Percentiles rank a stretch among this genome's conserved stretches.
These are phyloP conservation scores for Zostera marina DNA, from an alignment of 116 monocot genomes.

Conservation along the genomic window DNA sequence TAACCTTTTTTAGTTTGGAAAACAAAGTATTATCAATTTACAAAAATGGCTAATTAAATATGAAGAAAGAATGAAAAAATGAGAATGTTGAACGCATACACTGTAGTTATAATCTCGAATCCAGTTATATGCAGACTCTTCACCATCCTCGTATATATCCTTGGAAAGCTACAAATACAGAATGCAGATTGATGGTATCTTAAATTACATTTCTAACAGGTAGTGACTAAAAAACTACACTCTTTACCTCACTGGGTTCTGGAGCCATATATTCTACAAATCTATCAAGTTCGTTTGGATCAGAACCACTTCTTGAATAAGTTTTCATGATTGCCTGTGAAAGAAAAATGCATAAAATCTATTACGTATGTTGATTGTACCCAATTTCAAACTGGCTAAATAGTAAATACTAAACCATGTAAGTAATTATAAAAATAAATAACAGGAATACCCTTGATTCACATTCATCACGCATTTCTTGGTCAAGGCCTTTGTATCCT, in stretches of 20 bases:
- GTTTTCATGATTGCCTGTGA: slow-evolving; percentile 89
- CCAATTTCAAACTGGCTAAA: background rate
- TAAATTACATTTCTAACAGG: background rate
- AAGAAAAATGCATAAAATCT: slow-evolving; percentile 1
- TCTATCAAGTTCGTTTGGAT: slow-evolving; percentile 62
- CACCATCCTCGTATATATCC: slow-evolving; percentile 65
- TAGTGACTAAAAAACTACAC: background rate
- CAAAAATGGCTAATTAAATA: background rate
- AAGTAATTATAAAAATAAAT: background rate
- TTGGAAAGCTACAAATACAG: slow-evolving; percentile 36
- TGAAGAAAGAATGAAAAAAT: background rate
- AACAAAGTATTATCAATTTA: background rate
- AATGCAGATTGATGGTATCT: background rate
- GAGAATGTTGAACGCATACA: slow-evolving; percentile 23
- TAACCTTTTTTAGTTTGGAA: slow-evolving; percentile 25
- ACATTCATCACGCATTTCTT: slow-evolving; percentile 41
- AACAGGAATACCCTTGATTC: slow-evolving; percentile 48
- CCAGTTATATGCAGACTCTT: slow-evolving; percentile 74
- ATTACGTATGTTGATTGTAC: background rate
- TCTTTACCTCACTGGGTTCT: slow-evolving; percentile 57
- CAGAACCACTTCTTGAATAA: slow-evolving; percentile 54
- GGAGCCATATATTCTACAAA: slow-evolving; percentile 95
- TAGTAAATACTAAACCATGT: background rate
- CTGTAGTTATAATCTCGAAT: slow-evolving; percentile 90
- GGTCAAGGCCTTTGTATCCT: slow-evolving; percentile 57